Base-by-base conservation (phyloP, 106 monocot genomes). In the Allium cepa region DNA sequence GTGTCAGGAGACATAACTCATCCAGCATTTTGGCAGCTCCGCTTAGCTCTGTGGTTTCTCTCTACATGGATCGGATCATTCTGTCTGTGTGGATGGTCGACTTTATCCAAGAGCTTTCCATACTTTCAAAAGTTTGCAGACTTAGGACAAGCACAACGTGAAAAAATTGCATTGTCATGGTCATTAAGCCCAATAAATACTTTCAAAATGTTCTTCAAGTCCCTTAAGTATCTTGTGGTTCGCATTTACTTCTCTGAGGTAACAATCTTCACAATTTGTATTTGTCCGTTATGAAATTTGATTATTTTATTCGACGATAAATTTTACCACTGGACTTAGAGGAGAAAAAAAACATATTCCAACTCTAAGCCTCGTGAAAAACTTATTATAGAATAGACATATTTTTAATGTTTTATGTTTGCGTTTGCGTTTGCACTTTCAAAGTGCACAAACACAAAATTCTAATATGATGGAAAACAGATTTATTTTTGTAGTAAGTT, bases 61-160 rank as follows among this genome's bases (percentile, higher is more conserved):
- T 86, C 86, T 17, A 86, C 93, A 1, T 79, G 86, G 93, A 81
- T 69, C 50, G 93, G 93, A 11, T 86, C 93, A 1, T 73, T 93
- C 46, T 5, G 73, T 9, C 1, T 93, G 13, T 93, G 88, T 68
- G 89, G 93, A 1, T 18, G 36, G 16, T 8, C 8, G 67, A 73
- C 83, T 75, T 47, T 93, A 22, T 86, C 93, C 3, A 10, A 26
- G 8, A 22, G 22, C 8, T 89, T 84, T 76, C 93, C 93, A 1
- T 93, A 66, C 79, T 78, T 93, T 72, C 76, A 66, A 26, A 79
- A 71, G 17, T 81, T 93, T 52, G 63, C 83, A n/a, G 10, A 63
- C 3, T 28, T 86, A 6, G 75, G 57, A 3, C 56, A 45, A 7
- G 47, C 49, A 8, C 50, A 51, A 51, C 53, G 89, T 22, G 89